Percentiles rank a stretch among this genome's conserved stretches.
phyloP scores from a whole-genome alignment of 169 alveolate genomes.

The Theileria luwenshuni region DNA sequence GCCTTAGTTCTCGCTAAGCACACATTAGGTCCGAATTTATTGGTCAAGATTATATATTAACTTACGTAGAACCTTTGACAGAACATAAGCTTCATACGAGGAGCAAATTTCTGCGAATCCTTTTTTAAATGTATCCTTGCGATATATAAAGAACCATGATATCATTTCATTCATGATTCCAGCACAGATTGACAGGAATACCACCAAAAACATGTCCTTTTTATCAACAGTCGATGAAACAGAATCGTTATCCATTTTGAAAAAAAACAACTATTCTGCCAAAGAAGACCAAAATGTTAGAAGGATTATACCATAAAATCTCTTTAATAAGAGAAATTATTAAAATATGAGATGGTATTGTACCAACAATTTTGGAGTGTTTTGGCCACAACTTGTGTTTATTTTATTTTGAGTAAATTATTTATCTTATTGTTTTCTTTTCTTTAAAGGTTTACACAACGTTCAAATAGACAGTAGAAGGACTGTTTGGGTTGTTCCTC shows the following conservation, averaged over 20 bases:
- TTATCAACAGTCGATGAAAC: constrained; percentile 42
- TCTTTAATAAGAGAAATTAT: too few relatives aligned
- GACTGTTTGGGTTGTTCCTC: not conserved
- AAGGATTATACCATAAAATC: too few relatives aligned
- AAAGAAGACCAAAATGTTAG: too few relatives aligned
- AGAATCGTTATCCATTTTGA: constrained; percentile 11
- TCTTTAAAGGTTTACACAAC: too few relatives aligned
- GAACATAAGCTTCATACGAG: constrained; percentile 45
- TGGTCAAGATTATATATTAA: not conserved
- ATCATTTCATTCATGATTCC: constrained; percentile 44
- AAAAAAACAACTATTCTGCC: not conserved
- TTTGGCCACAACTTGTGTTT: not conserved
- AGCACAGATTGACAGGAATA: constrained; percentile 20
- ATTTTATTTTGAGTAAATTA: too few relatives aligned
- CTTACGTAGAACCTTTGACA: constrained; percentile 40
- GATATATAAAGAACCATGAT: constrained; percentile 47
- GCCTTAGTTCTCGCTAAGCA: constrained; percentile 16
- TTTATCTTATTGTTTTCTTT: too few relatives aligned
- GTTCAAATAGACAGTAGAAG: not conserved
- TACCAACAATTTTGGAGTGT: not conserved
- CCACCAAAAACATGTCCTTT: constrained; percentile 31
- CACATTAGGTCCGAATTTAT: not conserved
- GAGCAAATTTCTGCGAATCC: constrained; percentile 29
- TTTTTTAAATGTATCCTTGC: constrained; percentile 28
- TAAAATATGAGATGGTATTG: not conserved